A percentile compares a stretch with the other conserved stretches of the same genome.
Evolutionary conservation across 768 basidiomycete genomes (phyloP).

Genomic region (Boletus barrowsii): DNA sequence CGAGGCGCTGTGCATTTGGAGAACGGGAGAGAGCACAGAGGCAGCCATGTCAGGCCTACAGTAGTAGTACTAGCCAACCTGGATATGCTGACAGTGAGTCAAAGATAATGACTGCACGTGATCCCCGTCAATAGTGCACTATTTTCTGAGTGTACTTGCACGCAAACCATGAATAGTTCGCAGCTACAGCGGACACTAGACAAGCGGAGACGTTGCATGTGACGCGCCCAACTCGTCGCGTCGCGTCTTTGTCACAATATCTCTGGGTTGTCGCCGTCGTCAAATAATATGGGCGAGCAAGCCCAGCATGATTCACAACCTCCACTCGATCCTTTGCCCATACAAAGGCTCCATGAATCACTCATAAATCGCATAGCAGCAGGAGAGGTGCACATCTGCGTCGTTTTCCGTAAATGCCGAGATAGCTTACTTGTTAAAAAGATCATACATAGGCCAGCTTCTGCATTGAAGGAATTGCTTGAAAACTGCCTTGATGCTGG

Average conservation of each 20-base stretch:
- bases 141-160: no score
- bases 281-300: slow-evolving; percentile 13
- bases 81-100: no score
- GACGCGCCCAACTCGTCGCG: neutral
- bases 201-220: neutral
- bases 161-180: no score
- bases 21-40: neutral
- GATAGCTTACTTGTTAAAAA: slow-evolving; percentile 31
- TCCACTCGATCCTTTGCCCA: slow-evolving; percentile 53
- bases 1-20: neutral
- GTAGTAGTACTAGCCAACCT: no score
- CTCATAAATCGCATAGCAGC: slow-evolving; percentile 91
- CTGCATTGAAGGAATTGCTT: slow-evolving; percentile 92
- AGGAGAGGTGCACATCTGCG: slow-evolving; percentile 49
- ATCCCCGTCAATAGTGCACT: no score
- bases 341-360: slow-evolving; percentile 73
- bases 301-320: slow-evolving; percentile 14
- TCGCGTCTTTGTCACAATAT: no score
- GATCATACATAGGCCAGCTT: slow-evolving; percentile 89
- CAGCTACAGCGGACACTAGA: no score
- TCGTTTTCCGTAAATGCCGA: neutral
- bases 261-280: neutral
- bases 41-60: neutral
- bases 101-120: neutral
- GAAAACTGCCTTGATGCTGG: slow-evolving; percentile 97